Evolutionary conservation across 495 filamentous ascomycete species (phyloP), one percentile per base, ranked within the genome.

Genomic region (Pyronema domesticum): DNA sequence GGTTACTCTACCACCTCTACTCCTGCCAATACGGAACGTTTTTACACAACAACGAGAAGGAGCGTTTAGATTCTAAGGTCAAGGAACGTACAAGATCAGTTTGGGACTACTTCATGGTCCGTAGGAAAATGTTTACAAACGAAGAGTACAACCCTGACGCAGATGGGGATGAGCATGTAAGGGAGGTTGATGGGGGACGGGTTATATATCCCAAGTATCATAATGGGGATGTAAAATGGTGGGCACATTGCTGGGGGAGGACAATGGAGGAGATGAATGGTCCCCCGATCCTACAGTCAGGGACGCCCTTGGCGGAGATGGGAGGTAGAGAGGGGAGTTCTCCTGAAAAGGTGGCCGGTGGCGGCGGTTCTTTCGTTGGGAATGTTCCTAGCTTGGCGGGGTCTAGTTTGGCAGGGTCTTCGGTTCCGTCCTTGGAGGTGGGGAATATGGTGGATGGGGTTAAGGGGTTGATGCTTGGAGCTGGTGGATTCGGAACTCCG

Each of bases 11-110:
- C 62, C 93, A 99, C 62, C 77, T 94, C 1, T 91, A 96, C 60
- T 86, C 88, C 3, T 95, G 89, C 57, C 93, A 99, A 65, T 99
- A 94, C 57, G 93, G 93, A 43, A 95, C 88, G 0, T 99, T 99
- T 65, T 73, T 99, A 39, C 94, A 82, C 70, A 94, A 99, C 71
- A 89, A 78, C 59, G 93, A 99, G 62, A 89, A 89, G 59, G 82
- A 94, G 60, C 81, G 93, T 0, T 68, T 79, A 14, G 85, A 95
- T n/a, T 74, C 77, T 6, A 72, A 72, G 1, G 82, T 86, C 0
- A 72, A 73, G 33, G 78, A 84, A 55, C 76, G 79, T 17, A 94
- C 87, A n/a, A 71, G 82, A 17, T 89, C 84, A 55, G 93, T 95
- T 2, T 99, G 93, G 91, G 80, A 86, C 55, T 95, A 96, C 68